Evolutionary conservation across 805 yeast genomes (phyloP), one percentile per base, ranked within the genome.

Genomic region (Debaryomyces prosopidis): DNA sequence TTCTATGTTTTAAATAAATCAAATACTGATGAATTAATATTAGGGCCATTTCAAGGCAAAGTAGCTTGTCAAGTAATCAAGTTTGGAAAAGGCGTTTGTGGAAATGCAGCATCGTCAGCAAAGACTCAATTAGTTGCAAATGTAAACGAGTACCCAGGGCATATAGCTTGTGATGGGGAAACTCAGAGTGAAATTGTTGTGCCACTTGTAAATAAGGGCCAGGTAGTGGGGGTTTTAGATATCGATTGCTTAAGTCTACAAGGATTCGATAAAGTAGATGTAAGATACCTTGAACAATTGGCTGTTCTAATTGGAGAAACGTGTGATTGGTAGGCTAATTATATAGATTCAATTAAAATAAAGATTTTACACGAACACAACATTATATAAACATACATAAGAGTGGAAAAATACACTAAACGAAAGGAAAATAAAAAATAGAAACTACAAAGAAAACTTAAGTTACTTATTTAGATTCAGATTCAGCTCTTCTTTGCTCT

Each of bases 121-220:
- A 43, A 62, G 36, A 86, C 96, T 1, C 96, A 89, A 59, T 58
- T 90, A 5, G 97, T 92, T 9, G 73, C 76, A 1, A 80, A 92
- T 61, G 98, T 92, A 2, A 74, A 85, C 16, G 62, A 77, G 53
- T 89, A 81, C 56, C 96, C 96, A 0, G 96, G 96, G 1, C 98
- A 92, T 61, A 94, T 92, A 52, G 98, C 98, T 0, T 92, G 99
- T 68, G 99, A 94, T 67, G 96, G 96, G 0, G 96, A 84, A 47
- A 92, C 98, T 0, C 78, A 85, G 51, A 87, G 96, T 62, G 99
- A 92, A 60, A 87, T 92, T 26, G 98, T 94, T 16, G 91, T 92
- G 1, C 98, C 98, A 0, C 79, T 91, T 5, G 57, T 81, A 0
- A 61, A 61, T 20, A 57, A 64, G 10, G 58, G 59, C 3, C 57